Conservation (phyloP, 75 land plant species). For the Cryptomeria japonica region DNA sequence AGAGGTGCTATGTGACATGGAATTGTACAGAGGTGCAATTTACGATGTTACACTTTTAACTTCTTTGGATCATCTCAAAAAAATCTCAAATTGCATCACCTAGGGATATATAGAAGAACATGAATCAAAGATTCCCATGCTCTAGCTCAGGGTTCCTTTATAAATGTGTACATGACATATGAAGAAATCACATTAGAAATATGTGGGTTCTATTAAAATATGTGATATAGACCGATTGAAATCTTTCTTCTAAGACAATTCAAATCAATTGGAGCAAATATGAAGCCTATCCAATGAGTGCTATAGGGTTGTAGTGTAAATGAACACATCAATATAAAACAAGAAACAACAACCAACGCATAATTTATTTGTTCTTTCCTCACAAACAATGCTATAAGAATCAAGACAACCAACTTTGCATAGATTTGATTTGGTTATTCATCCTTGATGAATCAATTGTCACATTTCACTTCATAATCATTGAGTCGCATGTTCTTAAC, state of each 20-base stretch:
- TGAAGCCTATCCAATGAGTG: slow-evolving; percentile 50
- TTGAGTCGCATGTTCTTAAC: too few species aligned
- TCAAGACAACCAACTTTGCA: too few species aligned
- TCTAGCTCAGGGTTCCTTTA: slow-evolving; percentile 28
- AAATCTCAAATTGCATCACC: too few species aligned
- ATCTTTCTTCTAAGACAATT: slow-evolving; percentile 56
- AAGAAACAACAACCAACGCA: slow-evolving; percentile 46
- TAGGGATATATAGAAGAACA: slow-evolving; percentile 47
- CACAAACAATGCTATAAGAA: too few species aligned
- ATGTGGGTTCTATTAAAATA: slow-evolving; percentile 44
- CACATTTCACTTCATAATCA: too few species aligned
- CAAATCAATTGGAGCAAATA: slow-evolving; percentile 58
- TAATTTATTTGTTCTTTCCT: too few species aligned
- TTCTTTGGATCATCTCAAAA: too few species aligned
- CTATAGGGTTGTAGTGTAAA: slow-evolving; percentile 62
- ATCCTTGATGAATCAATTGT: too few species aligned
- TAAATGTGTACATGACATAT: slow-evolving; percentile 42
- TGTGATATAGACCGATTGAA: slow-evolving; percentile 52
- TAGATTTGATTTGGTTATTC: too few species aligned
- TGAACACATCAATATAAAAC: slow-evolving; percentile 44
- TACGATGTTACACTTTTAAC: too few species aligned
- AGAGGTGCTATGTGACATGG: too few species aligned
- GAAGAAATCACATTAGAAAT: slow-evolving; percentile 54
- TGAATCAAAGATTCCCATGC: slow-evolving; percentile 58
- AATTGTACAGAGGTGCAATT: too few species aligned